These are phyloP conservation scores for Tremellales sp. DNA, from an alignment of 1,284 basidiomycete species.

Conservation along the genomic window DNA sequence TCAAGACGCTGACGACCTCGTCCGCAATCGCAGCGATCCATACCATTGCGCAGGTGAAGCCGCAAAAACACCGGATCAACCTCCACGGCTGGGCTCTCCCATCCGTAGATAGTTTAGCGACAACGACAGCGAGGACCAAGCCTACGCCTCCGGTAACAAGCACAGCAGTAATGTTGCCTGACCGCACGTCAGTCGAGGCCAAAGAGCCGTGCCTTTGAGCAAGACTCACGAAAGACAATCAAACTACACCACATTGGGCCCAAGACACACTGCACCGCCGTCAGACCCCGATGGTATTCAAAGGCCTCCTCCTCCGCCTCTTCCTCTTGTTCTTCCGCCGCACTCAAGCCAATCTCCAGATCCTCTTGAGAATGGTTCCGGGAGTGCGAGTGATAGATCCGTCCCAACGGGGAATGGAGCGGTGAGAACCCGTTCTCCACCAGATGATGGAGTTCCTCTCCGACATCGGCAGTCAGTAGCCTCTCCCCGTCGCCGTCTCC, in stretches of 20 bases:
- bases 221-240: conserved; percentile 66
- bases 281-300: conserved; percentile 74
- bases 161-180: conserved; percentile 55
- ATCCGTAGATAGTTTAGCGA: conserved; percentile 60
- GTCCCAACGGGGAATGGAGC: conserved; percentile 27
- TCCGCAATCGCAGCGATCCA: conserved; percentile 97
- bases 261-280: conserved; percentile 70
- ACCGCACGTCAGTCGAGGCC: conserved; percentile 48
- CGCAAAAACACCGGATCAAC: conserved; percentile 76
- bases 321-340: conserved; percentile 54
- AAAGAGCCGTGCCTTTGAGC: neutral
- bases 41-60: conserved; percentile 80
- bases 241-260: conserved; percentile 73
- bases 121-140: conserved; percentile 55
- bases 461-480: conserved; percentile 20
- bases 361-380: conserved; percentile 8
- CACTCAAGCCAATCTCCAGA: conserved; percentile 56
- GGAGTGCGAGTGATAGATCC: conserved; percentile 21
- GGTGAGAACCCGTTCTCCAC: conserved; percentile 31
- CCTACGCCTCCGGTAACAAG: conserved; percentile 59
- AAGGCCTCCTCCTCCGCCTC: conserved; percentile 39
- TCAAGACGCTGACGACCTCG: conserved; percentile 82
- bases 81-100: conserved; percentile 60
- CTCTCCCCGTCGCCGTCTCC: conserved; percentile 18
- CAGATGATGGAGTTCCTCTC: conserved; percentile 42